Percentiles rank a stretch among this genome's conserved stretches.
phyloP scores from a whole-genome alignment of 73 alveolate genomes.

The Stentor roeselii region DNA sequence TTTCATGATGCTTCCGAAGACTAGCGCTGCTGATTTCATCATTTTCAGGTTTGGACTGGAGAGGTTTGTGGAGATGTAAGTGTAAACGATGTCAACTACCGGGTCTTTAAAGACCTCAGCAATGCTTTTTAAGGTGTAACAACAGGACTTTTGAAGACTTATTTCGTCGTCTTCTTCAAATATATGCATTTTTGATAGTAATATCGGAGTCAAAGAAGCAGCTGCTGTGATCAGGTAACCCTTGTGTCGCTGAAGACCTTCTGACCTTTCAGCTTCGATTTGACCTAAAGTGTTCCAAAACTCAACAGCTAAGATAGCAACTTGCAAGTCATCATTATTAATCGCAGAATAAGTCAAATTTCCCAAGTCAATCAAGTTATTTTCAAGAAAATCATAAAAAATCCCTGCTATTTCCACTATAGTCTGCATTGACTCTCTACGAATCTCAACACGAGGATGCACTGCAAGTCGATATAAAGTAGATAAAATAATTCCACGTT shows the following conservation, averaged over 20 bases:
- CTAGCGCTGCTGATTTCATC: neutral
- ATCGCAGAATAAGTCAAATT: conserved; percentile 6
- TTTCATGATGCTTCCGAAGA: neutral
- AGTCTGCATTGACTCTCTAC: neutral
- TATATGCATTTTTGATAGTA: neutral
- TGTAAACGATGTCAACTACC: neutral
- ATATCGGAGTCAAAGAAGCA: neutral
- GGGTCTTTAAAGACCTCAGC: neutral
- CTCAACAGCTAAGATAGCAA: neutral
- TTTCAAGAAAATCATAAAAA: neutral
- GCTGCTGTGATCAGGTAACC: conserved; percentile 28
- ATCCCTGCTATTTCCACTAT: neutral
- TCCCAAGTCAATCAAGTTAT: neutral
- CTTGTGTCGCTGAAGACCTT: neutral
- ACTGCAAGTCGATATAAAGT: neutral
- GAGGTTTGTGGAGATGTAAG: neutral
- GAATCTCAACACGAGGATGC: neutral
- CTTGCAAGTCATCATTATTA: neutral
- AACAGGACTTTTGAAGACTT: conserved; percentile 22
- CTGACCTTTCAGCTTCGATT: neutral
- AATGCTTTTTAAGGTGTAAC: neutral
- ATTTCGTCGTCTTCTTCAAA: conserved; percentile 20
- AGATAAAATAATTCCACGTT: neutral
- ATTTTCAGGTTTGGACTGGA: neutral
- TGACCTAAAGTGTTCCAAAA: conserved; percentile 26